Conservation (phyloP, 176 grass and related monocot species). For the Musa acuminata region DNA sequence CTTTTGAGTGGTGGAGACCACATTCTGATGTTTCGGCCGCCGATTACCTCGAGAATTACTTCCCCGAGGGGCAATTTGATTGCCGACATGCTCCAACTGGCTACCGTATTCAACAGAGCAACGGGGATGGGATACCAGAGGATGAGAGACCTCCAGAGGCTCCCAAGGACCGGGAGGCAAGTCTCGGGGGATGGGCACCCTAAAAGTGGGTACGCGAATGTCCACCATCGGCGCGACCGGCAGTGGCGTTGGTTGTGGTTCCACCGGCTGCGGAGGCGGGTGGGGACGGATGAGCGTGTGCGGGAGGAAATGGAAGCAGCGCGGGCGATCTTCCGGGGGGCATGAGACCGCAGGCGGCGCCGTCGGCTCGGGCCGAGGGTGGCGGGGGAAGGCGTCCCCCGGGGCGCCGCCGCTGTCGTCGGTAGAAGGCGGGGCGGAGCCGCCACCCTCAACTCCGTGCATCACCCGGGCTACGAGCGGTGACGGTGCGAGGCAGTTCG, state of each 20-base stretch:
- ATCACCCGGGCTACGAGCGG: constrained; percentile 9
- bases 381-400: background rate
- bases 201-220: constrained; percentile 25
- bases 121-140: background rate
- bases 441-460: background rate
- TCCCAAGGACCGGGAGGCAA: constrained; percentile 20
- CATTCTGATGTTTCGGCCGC: background rate
- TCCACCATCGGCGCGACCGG: background rate
- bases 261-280: background rate
- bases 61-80: background rate
- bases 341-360: constrained; percentile 16
- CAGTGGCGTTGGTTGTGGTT: background rate
- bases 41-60: background rate
- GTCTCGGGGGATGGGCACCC: constrained; percentile 7
- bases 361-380: constrained; percentile 29
- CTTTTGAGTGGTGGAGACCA: background rate
- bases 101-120: background rate
- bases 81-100: background rate
- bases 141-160: background rate
- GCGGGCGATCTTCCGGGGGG: background rate
- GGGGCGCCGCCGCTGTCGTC: background rate
- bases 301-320: constrained; percentile 13
- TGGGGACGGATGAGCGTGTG: constrained; percentile 31
- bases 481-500: background rate
- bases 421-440: background rate